Evolutionary conservation across 371 early-diverging fungal genomes (phyloP).

Genomic region (Cokeromyces recurvatus): DNA sequence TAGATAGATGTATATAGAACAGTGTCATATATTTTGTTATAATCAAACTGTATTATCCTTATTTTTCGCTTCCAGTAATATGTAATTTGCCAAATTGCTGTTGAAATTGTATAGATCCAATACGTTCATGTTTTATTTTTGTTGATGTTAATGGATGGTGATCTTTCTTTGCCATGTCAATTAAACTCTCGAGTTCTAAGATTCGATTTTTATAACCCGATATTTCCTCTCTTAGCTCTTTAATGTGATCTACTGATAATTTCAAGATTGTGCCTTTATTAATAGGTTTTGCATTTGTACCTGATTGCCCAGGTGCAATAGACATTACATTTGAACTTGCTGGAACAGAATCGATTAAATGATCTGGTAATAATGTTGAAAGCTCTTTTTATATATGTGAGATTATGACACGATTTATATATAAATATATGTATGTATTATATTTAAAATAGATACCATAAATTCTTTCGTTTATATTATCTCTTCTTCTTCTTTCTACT

Average conservation of each 20-base stretch:
- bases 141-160: background rate
- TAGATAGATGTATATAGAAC: too few species aligned
- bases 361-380: constrained; percentile 76
- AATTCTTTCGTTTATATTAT: constrained; percentile 97
- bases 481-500: constrained; percentile 92
- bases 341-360: constrained; percentile 38
- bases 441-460: constrained; percentile 41
- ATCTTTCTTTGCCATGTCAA: constrained; percentile 25
- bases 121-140: constrained; percentile 16
- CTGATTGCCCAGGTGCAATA: constrained; percentile 23
- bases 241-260: constrained; percentile 69
- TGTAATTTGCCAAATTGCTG: constrained; percentile 30
- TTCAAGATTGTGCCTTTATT: constrained; percentile 86
- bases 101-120: constrained; percentile 25
- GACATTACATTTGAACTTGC: constrained; percentile 37
- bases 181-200: constrained; percentile 67
- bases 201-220: constrained; percentile 29
- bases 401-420: background rate
- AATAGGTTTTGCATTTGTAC: constrained; percentile 48
- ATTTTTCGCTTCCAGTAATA: too few species aligned
- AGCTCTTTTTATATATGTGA: too few species aligned
- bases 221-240: constrained; percentile 33
- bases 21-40: too few species aligned
- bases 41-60: too few species aligned
- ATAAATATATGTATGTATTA: background rate